phyloP scores from a whole-genome alignment of 257 asterid species.

The Perilla frutescens region DNA sequence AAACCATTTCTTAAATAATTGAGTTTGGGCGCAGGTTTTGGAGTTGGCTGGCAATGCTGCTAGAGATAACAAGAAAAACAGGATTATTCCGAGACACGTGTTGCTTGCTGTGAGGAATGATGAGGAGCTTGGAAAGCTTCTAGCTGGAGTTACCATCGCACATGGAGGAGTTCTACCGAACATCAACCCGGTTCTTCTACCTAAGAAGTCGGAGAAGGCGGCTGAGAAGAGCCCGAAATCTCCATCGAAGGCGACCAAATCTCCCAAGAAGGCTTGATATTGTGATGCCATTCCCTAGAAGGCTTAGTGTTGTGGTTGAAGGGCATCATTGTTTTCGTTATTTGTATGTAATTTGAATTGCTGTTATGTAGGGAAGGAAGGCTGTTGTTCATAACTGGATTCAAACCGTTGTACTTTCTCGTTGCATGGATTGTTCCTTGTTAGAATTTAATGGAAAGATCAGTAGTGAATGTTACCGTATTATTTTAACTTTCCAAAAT shows the following conservation, averaged over 20 bases:
- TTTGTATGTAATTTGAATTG: constrained; percentile 31
- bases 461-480: too few species aligned
- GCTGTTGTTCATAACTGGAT: constrained; percentile 28
- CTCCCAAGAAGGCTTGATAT: constrained; percentile 57
- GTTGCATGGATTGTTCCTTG: neutral
- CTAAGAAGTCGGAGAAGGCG: constrained; percentile 57
- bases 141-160: constrained; percentile 78
- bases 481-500: neutral
- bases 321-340: neutral
- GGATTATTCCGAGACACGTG: constrained; percentile 76
- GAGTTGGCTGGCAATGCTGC: constrained; percentile 88
- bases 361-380: constrained; percentile 25
- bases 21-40: constrained; percentile 48
- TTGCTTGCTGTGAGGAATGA: constrained; percentile 77
- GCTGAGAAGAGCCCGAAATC: constrained; percentile 54
- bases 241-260: constrained; percentile 56
- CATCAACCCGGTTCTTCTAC: constrained; percentile 72
- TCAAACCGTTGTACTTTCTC: constrained; percentile 8
- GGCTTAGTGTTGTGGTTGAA: neutral
- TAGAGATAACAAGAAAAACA: constrained; percentile 77
- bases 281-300: neutral
- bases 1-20: neutral
- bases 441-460: constrained; percentile 27
- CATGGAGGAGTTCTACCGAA: constrained; percentile 79
- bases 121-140: constrained; percentile 71